A percentile compares a stretch with the other conserved stretches of the same genome.
Conservation (phyloP, 2,329 filamentous ascomycete genomes). For the Talaromyces atroroseus region DNA sequence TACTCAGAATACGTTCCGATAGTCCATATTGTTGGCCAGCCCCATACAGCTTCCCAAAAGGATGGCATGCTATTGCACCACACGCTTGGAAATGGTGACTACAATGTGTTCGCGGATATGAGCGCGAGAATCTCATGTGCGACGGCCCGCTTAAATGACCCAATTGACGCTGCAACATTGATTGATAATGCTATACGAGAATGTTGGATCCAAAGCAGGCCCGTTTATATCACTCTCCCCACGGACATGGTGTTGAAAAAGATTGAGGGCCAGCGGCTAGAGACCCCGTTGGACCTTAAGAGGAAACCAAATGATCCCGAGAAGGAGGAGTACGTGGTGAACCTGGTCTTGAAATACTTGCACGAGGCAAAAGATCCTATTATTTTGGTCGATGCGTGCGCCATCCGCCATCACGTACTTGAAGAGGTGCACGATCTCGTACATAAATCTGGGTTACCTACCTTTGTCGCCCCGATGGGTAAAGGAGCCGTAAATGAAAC, state of each 20-base stretch:
- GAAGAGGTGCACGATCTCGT: constrained; percentile 66
- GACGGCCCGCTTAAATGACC: constrained; percentile 45
- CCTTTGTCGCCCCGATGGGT: constrained; percentile 80
- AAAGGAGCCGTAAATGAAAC: constrained; percentile 75
- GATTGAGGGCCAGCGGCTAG: constrained; percentile 64
- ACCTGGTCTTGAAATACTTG: constrained; percentile 66
- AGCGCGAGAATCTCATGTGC: constrained; percentile 46
- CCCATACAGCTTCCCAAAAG: constrained; percentile 41
- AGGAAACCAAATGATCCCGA: constrained; percentile 61
- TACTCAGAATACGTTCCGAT: constrained; percentile 68
- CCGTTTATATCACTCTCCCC: constrained; percentile 53
- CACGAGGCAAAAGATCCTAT: constrained; percentile 66
- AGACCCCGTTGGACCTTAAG: constrained; percentile 60
- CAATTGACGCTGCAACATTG: constrained; percentile 41
- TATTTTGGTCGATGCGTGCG: constrained; percentile 74
- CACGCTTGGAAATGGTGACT: constrained; percentile 60
- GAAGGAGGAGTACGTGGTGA: constrained; percentile 70
- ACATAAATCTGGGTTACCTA: constrained; percentile 65
- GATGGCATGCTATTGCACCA: constrained; percentile 53
- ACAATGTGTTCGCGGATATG: constrained; percentile 48
- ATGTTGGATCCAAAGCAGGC: constrained; percentile 49
- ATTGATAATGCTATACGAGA: constrained; percentile 50
- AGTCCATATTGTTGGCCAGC: constrained; percentile 55
- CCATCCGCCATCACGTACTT: constrained; percentile 66
- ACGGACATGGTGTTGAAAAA: constrained; percentile 59